Conservation (phyloP, 306 rosid genomes). For the Dalbergia cultrata region DNA sequence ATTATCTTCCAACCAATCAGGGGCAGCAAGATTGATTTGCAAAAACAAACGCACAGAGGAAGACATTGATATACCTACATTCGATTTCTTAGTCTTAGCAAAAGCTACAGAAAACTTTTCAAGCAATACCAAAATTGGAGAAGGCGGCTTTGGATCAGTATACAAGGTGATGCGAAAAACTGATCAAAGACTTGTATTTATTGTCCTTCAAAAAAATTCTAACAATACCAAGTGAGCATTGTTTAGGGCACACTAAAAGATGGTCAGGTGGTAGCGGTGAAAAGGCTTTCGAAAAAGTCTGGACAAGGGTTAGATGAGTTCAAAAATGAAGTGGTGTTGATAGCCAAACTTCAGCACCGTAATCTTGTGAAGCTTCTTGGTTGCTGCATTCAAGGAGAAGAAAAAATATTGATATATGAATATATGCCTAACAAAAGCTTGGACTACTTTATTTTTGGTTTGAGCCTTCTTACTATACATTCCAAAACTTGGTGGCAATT, state of each 20-base stretch:
- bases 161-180: background rate
- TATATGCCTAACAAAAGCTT: background rate
- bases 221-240: background rate
- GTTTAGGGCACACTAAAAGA: background rate
- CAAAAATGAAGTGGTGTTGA: background rate
- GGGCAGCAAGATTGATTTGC: background rate
- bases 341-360: background rate
- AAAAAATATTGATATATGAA: background rate
- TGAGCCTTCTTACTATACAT: background rate
- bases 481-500: background rate
- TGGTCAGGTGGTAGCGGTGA: background rate
- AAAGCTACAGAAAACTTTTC: background rate
- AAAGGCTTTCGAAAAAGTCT: background rate
- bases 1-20: background rate
- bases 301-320: background rate
- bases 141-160: background rate
- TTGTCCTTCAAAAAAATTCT: background rate
- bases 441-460: background rate
- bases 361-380: background rate
- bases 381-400: background rate
- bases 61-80: background rate
- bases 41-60: background rate
- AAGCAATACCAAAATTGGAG: background rate
- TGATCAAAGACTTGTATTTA: background rate
- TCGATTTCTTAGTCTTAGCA: background rate